These are phyloP conservation scores for Niveomyces coronatus DNA, from an alignment of 2,329 filamentous ascomycete genomes.

Conservation along the genomic window DNA sequence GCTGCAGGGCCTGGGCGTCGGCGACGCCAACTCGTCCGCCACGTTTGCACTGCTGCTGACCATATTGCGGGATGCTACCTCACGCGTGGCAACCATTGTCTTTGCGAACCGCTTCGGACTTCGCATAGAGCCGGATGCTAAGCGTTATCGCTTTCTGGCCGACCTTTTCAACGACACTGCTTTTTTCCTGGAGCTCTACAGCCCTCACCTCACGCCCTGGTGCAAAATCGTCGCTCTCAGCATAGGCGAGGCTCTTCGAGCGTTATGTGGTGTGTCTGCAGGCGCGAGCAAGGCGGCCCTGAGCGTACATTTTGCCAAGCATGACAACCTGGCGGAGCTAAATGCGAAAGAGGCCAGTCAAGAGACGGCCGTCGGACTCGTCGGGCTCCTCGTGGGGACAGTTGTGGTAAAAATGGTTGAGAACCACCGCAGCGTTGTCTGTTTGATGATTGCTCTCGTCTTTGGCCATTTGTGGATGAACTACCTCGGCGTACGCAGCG, in stretches of 20 bases:
- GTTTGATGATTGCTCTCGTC: slow-evolving; percentile 60
- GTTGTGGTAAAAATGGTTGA: slow-evolving; percentile 69
- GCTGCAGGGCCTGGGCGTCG: slow-evolving; percentile 70
- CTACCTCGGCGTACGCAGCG: slow-evolving; percentile 72
- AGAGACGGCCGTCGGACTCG: slow-evolving; percentile 81
- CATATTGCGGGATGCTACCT: slow-evolving; percentile 71
- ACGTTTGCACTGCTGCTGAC: slow-evolving; percentile 75
- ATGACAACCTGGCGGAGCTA: slow-evolving; percentile 81
- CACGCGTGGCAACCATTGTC: slow-evolving; percentile 71
- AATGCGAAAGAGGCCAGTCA: slow-evolving; percentile 94
- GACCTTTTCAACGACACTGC: slow-evolving; percentile 83
- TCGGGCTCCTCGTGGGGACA: slow-evolving; percentile 80
- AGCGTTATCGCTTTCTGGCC: slow-evolving; percentile 76
- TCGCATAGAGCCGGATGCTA: slow-evolving; percentile 81
- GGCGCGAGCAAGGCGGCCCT: slow-evolving; percentile 84
- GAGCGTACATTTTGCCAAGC: slow-evolving; percentile 81
- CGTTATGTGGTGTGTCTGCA: slow-evolving; percentile 80
- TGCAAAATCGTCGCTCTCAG: slow-evolving; percentile 41
- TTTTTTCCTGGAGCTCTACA: slow-evolving; percentile 76
- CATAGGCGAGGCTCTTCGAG: slow-evolving; percentile 39
- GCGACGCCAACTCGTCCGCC: slow-evolving; percentile 66
- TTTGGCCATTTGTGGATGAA: slow-evolving; percentile 73
- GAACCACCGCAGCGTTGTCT: slow-evolving; percentile 62
- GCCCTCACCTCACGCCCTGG: slow-evolving; percentile 54
- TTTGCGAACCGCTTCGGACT: slow-evolving; percentile 78